Evolutionary conservation across 2,329 filamentous ascomycete species (phyloP).

Genomic region (Zymoseptoria brevis): DNA sequence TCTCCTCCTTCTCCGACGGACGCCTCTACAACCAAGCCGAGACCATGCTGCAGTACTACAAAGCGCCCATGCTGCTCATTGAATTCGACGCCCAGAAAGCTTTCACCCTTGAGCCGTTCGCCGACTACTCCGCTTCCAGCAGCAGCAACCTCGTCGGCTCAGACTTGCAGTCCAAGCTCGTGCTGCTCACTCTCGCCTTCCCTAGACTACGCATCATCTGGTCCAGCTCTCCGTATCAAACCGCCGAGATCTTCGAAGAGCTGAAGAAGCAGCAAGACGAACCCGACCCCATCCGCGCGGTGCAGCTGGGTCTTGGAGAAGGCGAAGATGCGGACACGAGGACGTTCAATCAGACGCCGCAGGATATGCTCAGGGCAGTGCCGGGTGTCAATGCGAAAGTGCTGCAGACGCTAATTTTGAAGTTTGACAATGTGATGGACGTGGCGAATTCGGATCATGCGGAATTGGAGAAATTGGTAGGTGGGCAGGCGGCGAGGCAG

Average conservation of each 20-base stretch:
- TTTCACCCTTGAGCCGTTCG: constrained; percentile 69
- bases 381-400: constrained; percentile 79
- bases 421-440: constrained; percentile 68
- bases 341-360: constrained; percentile 73
- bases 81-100: constrained; percentile 97
- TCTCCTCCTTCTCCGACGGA: constrained; percentile 85
- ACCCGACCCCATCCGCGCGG: constrained; percentile 81
- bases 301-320: constrained; percentile 68
- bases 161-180: constrained; percentile 85
- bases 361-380: constrained; percentile 81
- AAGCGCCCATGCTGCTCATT: constrained; percentile 80
- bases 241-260: constrained; percentile 90
- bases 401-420: constrained; percentile 61
- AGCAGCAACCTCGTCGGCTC: constrained; percentile 54
- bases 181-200: constrained; percentile 86
- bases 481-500: constrained; percentile 65
- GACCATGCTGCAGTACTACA: constrained; percentile 91
- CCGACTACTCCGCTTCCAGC: constrained; percentile 50
- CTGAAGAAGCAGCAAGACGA: constrained; percentile 85
- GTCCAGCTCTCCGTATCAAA: constrained; percentile 89
- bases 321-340: constrained; percentile 49
- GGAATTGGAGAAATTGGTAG: constrained; percentile 67
- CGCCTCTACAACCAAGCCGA: constrained; percentile 88
- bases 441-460: constrained; percentile 76
- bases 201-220: constrained; percentile 86